Evolutionary conservation across 2,329 filamentous ascomycete species (phyloP).

Genomic region (Diaporthe velutina): DNA sequence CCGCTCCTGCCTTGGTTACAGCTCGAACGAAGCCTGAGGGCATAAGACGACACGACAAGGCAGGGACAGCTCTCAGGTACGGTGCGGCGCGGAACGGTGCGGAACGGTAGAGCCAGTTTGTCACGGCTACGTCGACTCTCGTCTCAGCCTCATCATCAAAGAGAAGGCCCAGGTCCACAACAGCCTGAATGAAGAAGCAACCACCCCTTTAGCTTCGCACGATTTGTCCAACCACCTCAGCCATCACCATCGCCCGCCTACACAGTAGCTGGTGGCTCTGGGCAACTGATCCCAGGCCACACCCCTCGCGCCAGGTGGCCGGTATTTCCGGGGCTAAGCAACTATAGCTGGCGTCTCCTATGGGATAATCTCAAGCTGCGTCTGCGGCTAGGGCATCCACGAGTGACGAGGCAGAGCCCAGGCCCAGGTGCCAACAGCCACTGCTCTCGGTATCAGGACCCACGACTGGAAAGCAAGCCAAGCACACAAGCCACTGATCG

Average conservation of each 20-base stretch:
- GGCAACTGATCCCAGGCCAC: constrained; percentile 9
- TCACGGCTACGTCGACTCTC: background rate
- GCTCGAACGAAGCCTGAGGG: background rate
- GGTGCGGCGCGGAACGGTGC: background rate
- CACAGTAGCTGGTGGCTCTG: background rate
- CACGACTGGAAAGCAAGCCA: constrained; percentile 7
- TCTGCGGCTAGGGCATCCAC: constrained; percentile 8
- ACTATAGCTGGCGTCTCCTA: constrained; percentile 26
- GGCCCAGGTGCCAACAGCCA: constrained; percentile 24
- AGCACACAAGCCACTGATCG: constrained; percentile 8
- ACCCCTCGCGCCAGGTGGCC: constrained; percentile 1
- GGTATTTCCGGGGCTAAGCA: constrained; percentile 30
- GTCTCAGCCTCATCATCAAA: constrained; percentile 12
- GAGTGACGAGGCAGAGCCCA: constrained; percentile 23
- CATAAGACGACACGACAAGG: background rate
- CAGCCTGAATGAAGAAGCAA: background rate
- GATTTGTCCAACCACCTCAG: constrained; percentile 9
- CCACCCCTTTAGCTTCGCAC: background rate
- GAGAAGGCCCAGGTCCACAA: background rate
- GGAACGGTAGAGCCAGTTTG: background rate
- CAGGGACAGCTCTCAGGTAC: background rate
- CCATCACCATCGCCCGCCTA: background rate
- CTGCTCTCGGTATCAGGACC: constrained; percentile 13
- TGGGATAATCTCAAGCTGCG: constrained; percentile 24
- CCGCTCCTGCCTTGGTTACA: background rate